Base-by-base conservation (phyloP, 2,329 filamentous ascomycete genomes). In the Scedosporium apiospermum region DNA sequence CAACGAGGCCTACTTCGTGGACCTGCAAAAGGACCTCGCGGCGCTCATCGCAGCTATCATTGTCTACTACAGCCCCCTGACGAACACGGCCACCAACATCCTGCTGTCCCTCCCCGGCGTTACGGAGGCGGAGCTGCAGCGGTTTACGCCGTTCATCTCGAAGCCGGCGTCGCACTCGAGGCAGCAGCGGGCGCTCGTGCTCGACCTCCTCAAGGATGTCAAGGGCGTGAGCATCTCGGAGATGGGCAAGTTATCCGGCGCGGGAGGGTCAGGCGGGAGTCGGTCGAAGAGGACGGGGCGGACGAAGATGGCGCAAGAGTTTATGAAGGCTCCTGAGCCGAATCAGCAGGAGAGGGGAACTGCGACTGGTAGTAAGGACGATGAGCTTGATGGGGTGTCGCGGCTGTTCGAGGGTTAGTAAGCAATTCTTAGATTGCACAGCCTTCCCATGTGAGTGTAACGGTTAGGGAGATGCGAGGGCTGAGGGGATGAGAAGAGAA, bases 1-100 rank as follows among this genome's bases (percentile, higher is more conserved):
- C 60, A 90, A 98, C 75, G 95, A 99, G 67, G 88, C 91, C 0
- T 97, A 98, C 74, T 99, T 98, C 74, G 93, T 97, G 41, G 95
- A 99, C 68, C 85, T 96, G 65, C 95, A 99, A 70, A 93, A 93
- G 71, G 93, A 99, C 60, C 82, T 99, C 23, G 93, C 92, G 0
- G 84, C 87, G 23, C 80, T 98, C 44, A 96, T 99, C 65, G 93
- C 93, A 0, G 84, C 88, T 3, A 95, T 98, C 65, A 81, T 96
- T 68, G 82, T 88, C 7, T 83, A 89, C 65, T 96, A 96, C 71
- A 84, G 85, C 12, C 78, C 84, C 0, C 74, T 84, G 38, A 93
- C 88, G 6, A 70, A 80, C 6, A 95, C 89, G 0, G 91, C 93
- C 0, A 81, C 87, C 21, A 78, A 86, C 4, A 83, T 98, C 46